Base-by-base conservation (phyloP, 305 asterid species). In the Rubia balearica region DNA sequence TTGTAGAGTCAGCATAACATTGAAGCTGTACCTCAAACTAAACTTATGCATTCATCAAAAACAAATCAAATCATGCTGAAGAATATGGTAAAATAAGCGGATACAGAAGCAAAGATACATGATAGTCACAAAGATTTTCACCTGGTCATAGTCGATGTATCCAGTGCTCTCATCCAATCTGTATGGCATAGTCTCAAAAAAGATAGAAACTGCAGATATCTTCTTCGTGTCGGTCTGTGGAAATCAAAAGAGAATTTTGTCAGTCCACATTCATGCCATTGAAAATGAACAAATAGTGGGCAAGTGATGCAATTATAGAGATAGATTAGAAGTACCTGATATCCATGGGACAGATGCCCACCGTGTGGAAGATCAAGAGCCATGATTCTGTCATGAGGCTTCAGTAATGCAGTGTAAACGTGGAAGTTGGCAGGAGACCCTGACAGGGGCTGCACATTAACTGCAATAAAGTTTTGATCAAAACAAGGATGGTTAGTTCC, bases 311-410 rank as follows among this genome's bases (percentile, higher is more conserved):
- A 27, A 36, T 27, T 7, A 60, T 40, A 61, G 22, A 61, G 51
- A 30, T 41, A 10, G 41, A 46, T 14, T 0, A 61, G 49, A 56
- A 48, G 71, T 68, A 88, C 92, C 89, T 90, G 96, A 81, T 90
- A 88, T 64, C 96, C 96, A 70, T 90, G 96, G 61, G 97, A 90
- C 42, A 90, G 91, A 87, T 90, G 96, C 6, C 96, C 96, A 75
- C 96, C 97, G 61, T 90, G 97, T 75, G 96, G 96, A 79, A 90
- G 96, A 83, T 90, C 96, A 67, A 90, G 97, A 7, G 97, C 97
- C 97, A 88, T 90, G 71, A 90, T 88, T 85, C 96, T 79, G 16
- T 90, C 97, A 69, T 88, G 97, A 43, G 93, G 96, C 75, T 87
- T 90, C 71, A 90, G 82, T 68, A 90, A 75, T 45, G 96, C 96